Evolutionary conservation across 164 flowering plant genomes (phyloP).

Genomic region (Aristolochia contorta): DNA sequence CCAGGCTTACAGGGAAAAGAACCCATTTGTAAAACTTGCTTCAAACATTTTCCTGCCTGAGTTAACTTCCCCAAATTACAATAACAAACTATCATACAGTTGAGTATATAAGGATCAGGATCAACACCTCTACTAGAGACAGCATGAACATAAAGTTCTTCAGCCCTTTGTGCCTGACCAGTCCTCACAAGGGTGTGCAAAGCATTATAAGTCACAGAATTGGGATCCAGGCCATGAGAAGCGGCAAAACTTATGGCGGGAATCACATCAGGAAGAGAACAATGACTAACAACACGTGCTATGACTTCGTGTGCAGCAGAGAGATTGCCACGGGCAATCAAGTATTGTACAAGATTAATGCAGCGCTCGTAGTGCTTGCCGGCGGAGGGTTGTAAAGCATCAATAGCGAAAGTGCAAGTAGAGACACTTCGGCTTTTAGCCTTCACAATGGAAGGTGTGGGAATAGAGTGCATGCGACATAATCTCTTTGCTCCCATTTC

Average conservation of each 20-base stretch:
- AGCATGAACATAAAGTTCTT: constrained; percentile 18
- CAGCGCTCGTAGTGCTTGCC: constrained; percentile 23
- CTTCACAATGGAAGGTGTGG: too few relatives aligned
- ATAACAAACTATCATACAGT: constrained; percentile 42
- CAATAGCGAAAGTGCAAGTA: not conserved
- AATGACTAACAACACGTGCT: constrained; percentile 20
- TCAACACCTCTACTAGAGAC: constrained; percentile 23
- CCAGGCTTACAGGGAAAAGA: constrained; percentile 21
- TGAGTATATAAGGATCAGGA: constrained; percentile 20
- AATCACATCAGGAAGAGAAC: constrained; percentile 19
- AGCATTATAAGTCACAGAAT: constrained; percentile 5
- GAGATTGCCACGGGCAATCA: constrained; percentile 26
- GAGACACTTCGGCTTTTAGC: not conserved
- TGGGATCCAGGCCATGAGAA: constrained; percentile 29
- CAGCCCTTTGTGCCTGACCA: constrained; percentile 27
- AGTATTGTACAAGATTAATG: constrained; percentile 22
- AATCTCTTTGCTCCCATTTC: too few relatives aligned
- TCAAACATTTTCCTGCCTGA: constrained; percentile 30
- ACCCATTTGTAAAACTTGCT: constrained; percentile 13
- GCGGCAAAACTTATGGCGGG: constrained; percentile 23
- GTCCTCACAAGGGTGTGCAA: constrained; percentile 17
- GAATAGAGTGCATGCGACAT: too few relatives aligned
- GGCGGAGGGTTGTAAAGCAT: not conserved
- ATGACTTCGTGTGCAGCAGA: constrained; percentile 34
- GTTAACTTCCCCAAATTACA: constrained; percentile 37